Evolutionary conservation across 192 early-diverging fungal genomes (phyloP), one percentile per base, ranked within the genome.

Genomic region (Haplosporangium gracile): DNA sequence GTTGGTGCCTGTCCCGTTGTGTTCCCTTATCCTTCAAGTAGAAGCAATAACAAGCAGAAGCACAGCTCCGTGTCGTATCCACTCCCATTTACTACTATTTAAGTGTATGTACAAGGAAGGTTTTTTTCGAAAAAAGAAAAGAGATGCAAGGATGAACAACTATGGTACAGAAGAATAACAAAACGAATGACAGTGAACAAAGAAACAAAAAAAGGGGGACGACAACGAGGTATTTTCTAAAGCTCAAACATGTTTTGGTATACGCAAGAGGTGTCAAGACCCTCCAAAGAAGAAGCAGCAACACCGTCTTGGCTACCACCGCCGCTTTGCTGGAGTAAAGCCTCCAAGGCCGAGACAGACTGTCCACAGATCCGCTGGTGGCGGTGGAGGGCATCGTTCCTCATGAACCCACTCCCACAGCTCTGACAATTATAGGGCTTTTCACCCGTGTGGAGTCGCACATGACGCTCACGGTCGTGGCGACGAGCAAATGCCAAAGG

Each of bases 401-500:
- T 92, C 45, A 95, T 95, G 89, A 97, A 97, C 51, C 93, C 91
- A 8, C 94, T 91, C 24, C 92, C 92, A 85, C 96, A 97, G 82
- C 89, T 91, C 7, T 88, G 83, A 81, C 96, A 97, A 9, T 89
- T 90, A 87, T 95, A 93, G 1, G 96, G 96, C 77, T 92, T 92
- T 76, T 95, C 94, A 34, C 96, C 96, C 5, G 95, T 93, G 79
- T 97, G 96, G 49, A 95, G 79, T 65, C 95, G 93, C 84, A 93
- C 91, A 80, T 96, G 96, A 53, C 97, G 93, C 88, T 97, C 97
- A 26, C 97, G 91, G 86, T 99, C 97, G 85, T 99, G 97, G 74
- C 96, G 95, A 45, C 97, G 91, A 15, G 96, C 94, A 91, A 99
- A 99, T 9, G 92, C 89, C 60, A 93, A 88, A 2, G 91, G 87